Conservation (phyloP, 1,284 basidiomycete genomes). For the Cryptococcus sp. region DNA sequence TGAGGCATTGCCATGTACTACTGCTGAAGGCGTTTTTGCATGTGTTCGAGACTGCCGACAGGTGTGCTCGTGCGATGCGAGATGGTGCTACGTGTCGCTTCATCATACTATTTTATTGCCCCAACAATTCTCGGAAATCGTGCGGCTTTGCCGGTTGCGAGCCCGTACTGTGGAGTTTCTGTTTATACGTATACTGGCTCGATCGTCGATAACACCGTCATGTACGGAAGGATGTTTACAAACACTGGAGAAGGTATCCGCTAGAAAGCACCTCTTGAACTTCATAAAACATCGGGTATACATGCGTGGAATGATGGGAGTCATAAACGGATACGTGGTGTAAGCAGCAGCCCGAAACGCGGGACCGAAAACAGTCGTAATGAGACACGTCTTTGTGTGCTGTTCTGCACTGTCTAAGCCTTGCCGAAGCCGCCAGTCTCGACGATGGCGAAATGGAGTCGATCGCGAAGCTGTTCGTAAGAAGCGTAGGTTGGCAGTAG, state of each 20-base stretch:
- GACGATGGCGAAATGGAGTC: conserved; percentile 83
- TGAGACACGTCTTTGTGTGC: not conserved
- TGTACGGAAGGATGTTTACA: not conserved
- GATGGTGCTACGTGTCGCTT: too few relatives aligned
- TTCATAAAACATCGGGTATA: not conserved
- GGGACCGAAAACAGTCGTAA: not conserved
- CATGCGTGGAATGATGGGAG: not conserved
- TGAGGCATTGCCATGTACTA: not conserved
- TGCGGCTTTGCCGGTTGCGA: too few relatives aligned
- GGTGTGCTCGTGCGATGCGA: too few relatives aligned
- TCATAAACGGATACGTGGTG: not conserved
- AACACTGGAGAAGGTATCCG: not conserved
- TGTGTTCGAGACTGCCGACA: too few relatives aligned
- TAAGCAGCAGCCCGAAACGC: not conserved
- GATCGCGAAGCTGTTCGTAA: conserved; percentile 89
- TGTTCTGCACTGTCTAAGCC: conserved; percentile 23
- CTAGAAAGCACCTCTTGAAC: not conserved
- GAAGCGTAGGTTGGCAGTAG: conserved; percentile 87
- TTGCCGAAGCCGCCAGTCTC: conserved; percentile 91
- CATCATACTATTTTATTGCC: too few relatives aligned
- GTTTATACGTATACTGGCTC: too few relatives aligned
- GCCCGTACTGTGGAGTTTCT: too few relatives aligned
- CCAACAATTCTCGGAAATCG: too few relatives aligned
- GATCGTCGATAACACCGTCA: too few relatives aligned
- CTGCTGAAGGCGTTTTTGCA: too few relatives aligned